Evolutionary conservation across 192 early-diverging fungal species (phyloP), one percentile per base, ranked within the genome.

Genomic region (Dissophora ornata): DNA sequence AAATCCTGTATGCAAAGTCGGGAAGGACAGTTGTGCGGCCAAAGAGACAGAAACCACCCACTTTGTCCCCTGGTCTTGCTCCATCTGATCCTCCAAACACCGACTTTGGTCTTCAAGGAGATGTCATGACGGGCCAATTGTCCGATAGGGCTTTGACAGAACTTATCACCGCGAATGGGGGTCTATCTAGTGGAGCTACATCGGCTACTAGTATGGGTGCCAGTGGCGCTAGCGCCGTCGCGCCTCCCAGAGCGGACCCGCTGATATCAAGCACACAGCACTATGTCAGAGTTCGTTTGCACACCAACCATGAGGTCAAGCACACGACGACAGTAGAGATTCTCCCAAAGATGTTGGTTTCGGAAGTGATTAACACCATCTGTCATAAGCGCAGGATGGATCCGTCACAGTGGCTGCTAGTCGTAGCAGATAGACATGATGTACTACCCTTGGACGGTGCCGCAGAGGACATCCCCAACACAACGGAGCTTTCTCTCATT

Each of bases 321-420:
- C 94, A 94, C 38, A 96, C 95, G 0, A 98, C 96, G 1, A 97
- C 95, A 1, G 89, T 98, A 12, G 90, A 89, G 42, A 87, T 95
- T 12, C 71, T 86, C 42, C 79, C 86, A 12, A 85, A 88, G 56
- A 90, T 89, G 65, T 87, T 91, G 18, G 86, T 99, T 45, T 84
- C 84, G 24, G 90, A 91, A 46, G 90, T 97, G 16, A 89, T 98
- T 49, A 88, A 94, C 6, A 78, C 85, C 8, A 93, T 99, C 38
- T 98, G 96, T 63, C 79, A 82, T 28, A 97, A 97, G 69, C 87
- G 95, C 47, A 94, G 93, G 77, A 89, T 97, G 61, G 87, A 95
- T 41, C 84, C 90, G 12, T 89, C 89, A 32, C 87, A 96, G 34
- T 98, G 96, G 69, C 90, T 94, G 10, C 83, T 99, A 19, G 92